Percentiles rank a stretch among this genome's conserved stretches.
Conservation (phyloP, 1,139 yeast species). For the Sugiyamaella sp. region DNA sequence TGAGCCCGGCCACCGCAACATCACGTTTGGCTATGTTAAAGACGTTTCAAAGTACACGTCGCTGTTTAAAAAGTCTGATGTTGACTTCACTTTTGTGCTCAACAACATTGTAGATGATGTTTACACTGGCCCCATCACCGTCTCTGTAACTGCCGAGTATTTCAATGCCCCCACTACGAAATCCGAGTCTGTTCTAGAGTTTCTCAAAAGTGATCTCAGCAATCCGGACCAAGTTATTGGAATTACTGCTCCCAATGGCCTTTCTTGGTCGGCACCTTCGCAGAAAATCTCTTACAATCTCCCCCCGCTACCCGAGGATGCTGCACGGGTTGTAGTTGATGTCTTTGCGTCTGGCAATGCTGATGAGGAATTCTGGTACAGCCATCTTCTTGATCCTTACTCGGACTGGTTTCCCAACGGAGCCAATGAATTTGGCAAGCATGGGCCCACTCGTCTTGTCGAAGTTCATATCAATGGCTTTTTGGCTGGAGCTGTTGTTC, state of each 20-base stretch:
- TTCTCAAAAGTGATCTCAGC: not conserved
- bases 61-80: constrained; percentile 51
- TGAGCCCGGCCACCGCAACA: constrained; percentile 62
- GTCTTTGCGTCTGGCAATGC: constrained; percentile 75
- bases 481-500: constrained; percentile 44
- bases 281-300: constrained; percentile 8
- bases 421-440: constrained; percentile 50
- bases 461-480: constrained; percentile 41
- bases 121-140: constrained; percentile 64
- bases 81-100: constrained; percentile 55
- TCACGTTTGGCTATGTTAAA: constrained; percentile 53
- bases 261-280: constrained; percentile 23
- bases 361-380: constrained; percentile 84
- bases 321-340: constrained; percentile 60
- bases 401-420: constrained; percentile 19
- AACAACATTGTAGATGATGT: constrained; percentile 63
- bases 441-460: constrained; percentile 51
- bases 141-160: constrained; percentile 56
- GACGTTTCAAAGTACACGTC: constrained; percentile 64
- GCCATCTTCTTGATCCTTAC: constrained; percentile 20
- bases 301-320: constrained; percentile 53
- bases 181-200: constrained; percentile 1
- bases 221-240: constrained; percentile 17
- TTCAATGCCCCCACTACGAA: constrained; percentile 33
- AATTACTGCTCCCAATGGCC: constrained; percentile 18